Conservation (phyloP, 2,329 filamentous ascomycete species). For the Colletotrichum destructivum region DNA sequence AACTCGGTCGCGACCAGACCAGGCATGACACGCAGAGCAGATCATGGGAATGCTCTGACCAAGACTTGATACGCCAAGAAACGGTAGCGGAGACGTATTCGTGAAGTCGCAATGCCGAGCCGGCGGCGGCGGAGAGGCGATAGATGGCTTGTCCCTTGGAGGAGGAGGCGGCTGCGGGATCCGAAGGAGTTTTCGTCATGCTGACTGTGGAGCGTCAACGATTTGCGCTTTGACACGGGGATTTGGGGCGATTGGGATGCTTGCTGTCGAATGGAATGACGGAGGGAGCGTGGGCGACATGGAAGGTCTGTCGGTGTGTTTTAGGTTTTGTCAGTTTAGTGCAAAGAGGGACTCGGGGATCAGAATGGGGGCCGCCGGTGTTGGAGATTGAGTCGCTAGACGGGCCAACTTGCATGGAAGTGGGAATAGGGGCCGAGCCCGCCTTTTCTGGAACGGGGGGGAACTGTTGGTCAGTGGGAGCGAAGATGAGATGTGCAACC, state of each 20-base stretch:
- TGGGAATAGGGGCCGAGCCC: conserved; percentile 30
- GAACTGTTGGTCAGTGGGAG: conserved; percentile 35
- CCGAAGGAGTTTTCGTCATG: conserved; percentile 13
- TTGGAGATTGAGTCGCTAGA: conserved; percentile 37
- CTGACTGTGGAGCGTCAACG: conserved; percentile 11
- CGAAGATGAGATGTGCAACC: background rate
- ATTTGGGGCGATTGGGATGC: conserved; percentile 3
- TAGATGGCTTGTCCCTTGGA: too few species aligned
- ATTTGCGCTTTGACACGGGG: conserved; percentile 25
- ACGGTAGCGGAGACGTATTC: background rate
- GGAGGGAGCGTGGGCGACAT: conserved; percentile 15
- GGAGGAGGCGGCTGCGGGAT: background rate
- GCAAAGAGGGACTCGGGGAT: conserved; percentile 13
- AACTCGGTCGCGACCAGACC: background rate
- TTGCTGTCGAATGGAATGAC: conserved; percentile 11
- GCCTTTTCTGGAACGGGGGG: background rate
- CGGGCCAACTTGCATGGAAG: conserved; percentile 16
- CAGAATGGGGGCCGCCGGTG: conserved; percentile 33
- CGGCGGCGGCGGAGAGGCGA: too few species aligned
- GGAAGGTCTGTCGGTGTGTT: conserved; percentile 36
- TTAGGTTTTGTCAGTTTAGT: conserved; percentile 30
- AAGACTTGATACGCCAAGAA: conserved; percentile 1
- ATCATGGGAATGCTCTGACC: background rate
- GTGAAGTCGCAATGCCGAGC: background rate
- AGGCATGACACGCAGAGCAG: background rate